Evolutionary conservation across 805 yeast species (phyloP), one percentile per base, ranked within the genome.

Genomic region (Ogataea trehaloabstinens): DNA sequence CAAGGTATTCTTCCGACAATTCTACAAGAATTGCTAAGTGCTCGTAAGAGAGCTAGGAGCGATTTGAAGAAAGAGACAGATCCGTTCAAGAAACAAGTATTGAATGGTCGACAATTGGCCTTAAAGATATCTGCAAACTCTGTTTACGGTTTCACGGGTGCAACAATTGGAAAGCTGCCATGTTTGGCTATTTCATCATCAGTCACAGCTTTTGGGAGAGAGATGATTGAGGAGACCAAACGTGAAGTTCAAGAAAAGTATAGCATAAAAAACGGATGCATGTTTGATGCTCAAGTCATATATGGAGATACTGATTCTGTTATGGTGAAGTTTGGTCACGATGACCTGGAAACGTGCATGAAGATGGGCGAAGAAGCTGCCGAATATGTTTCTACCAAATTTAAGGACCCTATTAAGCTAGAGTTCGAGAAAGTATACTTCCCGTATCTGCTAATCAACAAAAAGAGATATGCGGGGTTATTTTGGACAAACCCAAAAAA

Each of bases 301-400:
- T 93, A 93, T 59, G 99, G 99, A 71, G 99, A 93, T 64, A 93
- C 99, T 0, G 99, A 93, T 74, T 95, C 99, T 6, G 99, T 93
- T 13, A 95, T 93, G 99, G 96, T 93, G 31, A 90, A 88, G 58
- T 93, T 93, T 67, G 99, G 99, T 2, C 78, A 80, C 22, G 68
- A 70, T 7, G 95, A 88, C 55, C 61, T 91, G 46, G 80, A 72
- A 39, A 84, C 84, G 21, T 86, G 96, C 49, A 95, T 93, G 99
- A 72, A 75, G 38, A 58, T 89, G 40, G 99, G 99, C 5, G 85
- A 89, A 52, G 95, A 91, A 54, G 99, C 98, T 0, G 99, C 99
- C 0, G 85, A 70, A 6, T 78, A 63, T 45, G 98, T 93, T 2
- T 89, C 98, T 0, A 73, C 80, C 1, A 69, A 75, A 40, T 93